Evolutionary conservation across 2,329 filamentous ascomycete species (phyloP), one percentile per base, ranked within the genome.

Genomic region (Trichophyton rubrum): DNA sequence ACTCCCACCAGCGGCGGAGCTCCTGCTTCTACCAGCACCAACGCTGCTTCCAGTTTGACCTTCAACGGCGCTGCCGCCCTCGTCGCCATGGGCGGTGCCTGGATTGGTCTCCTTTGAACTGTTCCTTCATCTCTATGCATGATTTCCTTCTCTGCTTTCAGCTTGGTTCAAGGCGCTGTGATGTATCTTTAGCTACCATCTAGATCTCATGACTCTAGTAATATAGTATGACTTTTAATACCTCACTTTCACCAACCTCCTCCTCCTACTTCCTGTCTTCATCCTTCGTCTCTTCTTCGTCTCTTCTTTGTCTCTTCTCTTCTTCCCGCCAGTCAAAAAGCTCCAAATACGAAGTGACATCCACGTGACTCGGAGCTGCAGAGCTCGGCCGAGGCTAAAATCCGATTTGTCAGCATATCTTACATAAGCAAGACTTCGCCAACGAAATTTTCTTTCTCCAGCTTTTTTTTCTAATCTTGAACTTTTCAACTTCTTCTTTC

Each of bases 91-190:
- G 40, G 17, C 40, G 56, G 57, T 47, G 35, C 57, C 15, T 59
- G 40, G 57, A 13, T 35, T 49, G 57, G 40, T 35, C 43, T 59
- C 13, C 57, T 59, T 38, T 59, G 38, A 49, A 41, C 22, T 43
- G 13, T 30, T 59, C 24, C 22, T 22, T 53, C 22, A 13, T 53
- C 11, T 53, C 33, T 9, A 38, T 38, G 33, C 33, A 38, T 38
- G 33, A 38, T 38, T 38, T 13, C 33, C 33, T 38, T 33, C 15
- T 17, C 33, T 35, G 15, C 11, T 55, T 30, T 35, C 17, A 7
- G 4, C n/a, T 17, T 35, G 51, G 4, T 58, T 43, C 27, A 55
- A 33, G n/a, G 51, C 51, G 51, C 51, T 55, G 24, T 55, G 27
- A 35, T 55, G 13, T 33, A 17, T 35, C 13, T 55, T 55, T 55